These are phyloP conservation scores for Panaeolus papilionaceus DNA, from an alignment of 768 basidiomycete genomes.

Conservation along the genomic window DNA sequence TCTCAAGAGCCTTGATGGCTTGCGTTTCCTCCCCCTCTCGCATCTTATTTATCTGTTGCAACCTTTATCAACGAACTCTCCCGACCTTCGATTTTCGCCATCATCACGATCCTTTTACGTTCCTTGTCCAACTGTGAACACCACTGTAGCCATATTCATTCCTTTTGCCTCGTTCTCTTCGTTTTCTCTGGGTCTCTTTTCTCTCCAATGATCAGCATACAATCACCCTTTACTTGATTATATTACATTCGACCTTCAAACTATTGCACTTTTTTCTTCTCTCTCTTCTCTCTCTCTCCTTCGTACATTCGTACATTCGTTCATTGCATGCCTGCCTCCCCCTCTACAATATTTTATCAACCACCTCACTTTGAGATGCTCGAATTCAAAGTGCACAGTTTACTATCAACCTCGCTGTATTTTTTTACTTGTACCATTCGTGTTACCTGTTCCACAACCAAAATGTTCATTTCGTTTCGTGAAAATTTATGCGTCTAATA, in stretches of 20 bases:
- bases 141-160: slow-evolving; percentile 14
- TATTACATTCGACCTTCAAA: slow-evolving; percentile 8
- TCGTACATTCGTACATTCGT: neutral
- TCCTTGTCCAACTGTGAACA: neutral
- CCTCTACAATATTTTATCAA: slow-evolving; percentile 3
- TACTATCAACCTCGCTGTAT: slow-evolving; percentile 2
- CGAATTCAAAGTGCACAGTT: slow-evolving; percentile 10
- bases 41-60: neutral
- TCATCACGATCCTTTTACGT: slow-evolving; percentile 12
- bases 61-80: neutral
- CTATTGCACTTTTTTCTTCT: slow-evolving; percentile 4
- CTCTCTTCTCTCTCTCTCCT: neutral
- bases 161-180: neutral
- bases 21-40: neutral
- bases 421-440: neutral
- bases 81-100: slow-evolving; percentile 2
- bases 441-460: neutral
- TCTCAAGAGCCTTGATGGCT: slow-evolving; percentile 7
- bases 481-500: neutral
- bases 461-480: neutral
- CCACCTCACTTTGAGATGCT: slow-evolving; percentile 2
- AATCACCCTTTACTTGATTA: neutral
- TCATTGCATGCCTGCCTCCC: neutral
- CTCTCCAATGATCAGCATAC: neutral
- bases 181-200: neutral